Evolutionary conservation across 306 rosid genomes (phyloP).

Genomic region (Sindora glabra): DNA sequence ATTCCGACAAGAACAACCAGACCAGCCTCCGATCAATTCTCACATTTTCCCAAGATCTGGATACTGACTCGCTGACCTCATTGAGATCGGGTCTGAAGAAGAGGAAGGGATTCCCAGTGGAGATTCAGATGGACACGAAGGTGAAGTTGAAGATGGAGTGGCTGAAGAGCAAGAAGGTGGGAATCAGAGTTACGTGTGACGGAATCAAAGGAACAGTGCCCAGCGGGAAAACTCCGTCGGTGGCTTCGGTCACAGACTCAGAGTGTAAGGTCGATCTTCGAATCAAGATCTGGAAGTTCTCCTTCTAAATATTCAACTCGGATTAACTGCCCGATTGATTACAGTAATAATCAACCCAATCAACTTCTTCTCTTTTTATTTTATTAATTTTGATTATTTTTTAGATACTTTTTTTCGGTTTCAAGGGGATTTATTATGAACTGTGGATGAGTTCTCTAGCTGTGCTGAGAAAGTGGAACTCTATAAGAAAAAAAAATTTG

Average conservation of each 20-base stretch:
- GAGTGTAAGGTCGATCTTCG: constrained; percentile 91
- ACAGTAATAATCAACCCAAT: constrained; percentile 29
- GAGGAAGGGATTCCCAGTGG: constrained; percentile 56
- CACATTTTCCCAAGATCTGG: constrained; percentile 51
- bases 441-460: background rate
- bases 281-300: constrained; percentile 95
- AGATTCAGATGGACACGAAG: constrained; percentile 72
- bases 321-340: no score
- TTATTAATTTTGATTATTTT: constrained; percentile 4
- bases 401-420: background rate
- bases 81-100: constrained; percentile 80
- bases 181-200: constrained; percentile 70
- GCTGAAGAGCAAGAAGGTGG: constrained; percentile 64
- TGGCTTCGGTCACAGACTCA: constrained; percentile 58
- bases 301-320: constrained; percentile 14
- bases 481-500: background rate
- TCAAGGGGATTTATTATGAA: background rate
- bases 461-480: constrained; percentile 5
- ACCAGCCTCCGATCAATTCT: constrained; percentile 47
- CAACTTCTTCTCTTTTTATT: constrained; percentile 1
- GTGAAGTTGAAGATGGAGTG: constrained; percentile 74
- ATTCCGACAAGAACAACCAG: constrained; percentile 57
- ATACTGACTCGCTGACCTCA: constrained; percentile 47
- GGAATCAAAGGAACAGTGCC: constrained; percentile 60
- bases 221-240: constrained; percentile 72